Base-by-base conservation (phyloP, 1,284 basidiomycete genomes). In the Polyporus tsugae region DNA sequence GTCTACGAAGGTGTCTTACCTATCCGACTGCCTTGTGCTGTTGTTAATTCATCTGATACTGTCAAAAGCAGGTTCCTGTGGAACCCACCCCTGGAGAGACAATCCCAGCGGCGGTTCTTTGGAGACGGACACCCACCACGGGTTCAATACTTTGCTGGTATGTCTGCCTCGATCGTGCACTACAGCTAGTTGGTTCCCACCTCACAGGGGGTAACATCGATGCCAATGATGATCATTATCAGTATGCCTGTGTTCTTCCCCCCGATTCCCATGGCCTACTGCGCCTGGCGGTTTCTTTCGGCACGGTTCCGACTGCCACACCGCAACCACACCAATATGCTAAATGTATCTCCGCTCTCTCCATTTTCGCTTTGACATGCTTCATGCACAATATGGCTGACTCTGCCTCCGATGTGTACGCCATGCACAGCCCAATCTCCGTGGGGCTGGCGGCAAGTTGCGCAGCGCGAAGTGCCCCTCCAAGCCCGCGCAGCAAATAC, bases 221-320 rank as follows among this genome's bases (percentile, higher is more conserved):
- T 60, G 65, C 39, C 68, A 69, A 65, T 69, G 35, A 52, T 46
- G 65, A 72, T 69, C 57, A 49, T 59, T 65, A 64, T 63, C 63
- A 69, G 33, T 38, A 39, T 65, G 39, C 49, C 64, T 63, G 59
- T 49, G 59, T 62, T 62, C 65, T 58, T 61, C 46, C 42, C 17
- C 46, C 11, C 35, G 22, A 41, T 69, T 69, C 70, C 68, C 70
- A 69, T 67, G 70, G 38, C 46, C 38, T 55, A 33, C 66, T 65
- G 70, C 65, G 62, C 39, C 38, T 57, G 52, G 63, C 55, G 52
- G 63, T 64, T 39, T 53, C 62, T 33, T 15, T 57, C 63, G 70
- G 67, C 52, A 61, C 67, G 58, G 44, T 55, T 53, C 70, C 70
- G 70, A 64, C 46, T 29, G 38, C 39, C 65, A 62, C 52, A 38